Conservation (phyloP, 2,329 filamentous ascomycete species). For the Arthrinium puccinioides region DNA sequence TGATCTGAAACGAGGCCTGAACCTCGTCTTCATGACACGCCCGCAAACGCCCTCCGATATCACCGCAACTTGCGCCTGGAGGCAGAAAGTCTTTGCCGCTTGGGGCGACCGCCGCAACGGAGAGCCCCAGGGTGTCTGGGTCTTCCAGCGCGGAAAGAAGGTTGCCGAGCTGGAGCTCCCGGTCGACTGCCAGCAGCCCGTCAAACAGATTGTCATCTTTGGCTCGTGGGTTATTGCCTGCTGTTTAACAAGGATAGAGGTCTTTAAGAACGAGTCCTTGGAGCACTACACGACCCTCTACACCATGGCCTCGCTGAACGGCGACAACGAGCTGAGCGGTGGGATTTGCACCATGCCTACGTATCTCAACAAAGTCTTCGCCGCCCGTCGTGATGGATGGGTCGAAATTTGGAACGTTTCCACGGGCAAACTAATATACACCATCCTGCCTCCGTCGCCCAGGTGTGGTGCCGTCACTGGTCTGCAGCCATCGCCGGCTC, state of each 20-base stretch:
- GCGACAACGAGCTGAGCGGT: constrained; percentile 65
- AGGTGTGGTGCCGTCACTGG: constrained; percentile 78
- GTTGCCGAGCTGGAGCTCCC: constrained; percentile 68
- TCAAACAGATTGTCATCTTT: constrained; percentile 73
- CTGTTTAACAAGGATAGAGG: constrained; percentile 66
- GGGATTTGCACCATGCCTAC: constrained; percentile 85
- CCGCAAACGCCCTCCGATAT: constrained; percentile 83
- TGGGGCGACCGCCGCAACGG: constrained; percentile 61
- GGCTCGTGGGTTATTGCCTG: constrained; percentile 88
- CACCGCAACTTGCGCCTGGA: constrained; percentile 83
- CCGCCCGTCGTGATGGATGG: constrained; percentile 77
- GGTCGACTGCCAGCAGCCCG: constrained; percentile 56
- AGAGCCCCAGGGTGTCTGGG: constrained; percentile 67
- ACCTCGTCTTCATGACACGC: constrained; percentile 86
- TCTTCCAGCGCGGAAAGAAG: constrained; percentile 87
- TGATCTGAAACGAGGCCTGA: constrained; percentile 82
- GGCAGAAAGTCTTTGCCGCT: constrained; percentile 78
- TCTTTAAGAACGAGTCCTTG: constrained; percentile 78
- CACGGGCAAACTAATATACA: constrained; percentile 85
- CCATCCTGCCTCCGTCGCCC: constrained; percentile 68
- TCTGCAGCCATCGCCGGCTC: constrained; percentile 72
- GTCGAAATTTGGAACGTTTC: constrained; percentile 98
- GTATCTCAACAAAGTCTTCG: constrained; percentile 91
- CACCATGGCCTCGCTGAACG: constrained; percentile 46
- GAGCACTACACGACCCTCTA: constrained; percentile 88